phyloP scores from a whole-genome alignment of 345 rosid species.

The Murraya koenigii region DNA sequence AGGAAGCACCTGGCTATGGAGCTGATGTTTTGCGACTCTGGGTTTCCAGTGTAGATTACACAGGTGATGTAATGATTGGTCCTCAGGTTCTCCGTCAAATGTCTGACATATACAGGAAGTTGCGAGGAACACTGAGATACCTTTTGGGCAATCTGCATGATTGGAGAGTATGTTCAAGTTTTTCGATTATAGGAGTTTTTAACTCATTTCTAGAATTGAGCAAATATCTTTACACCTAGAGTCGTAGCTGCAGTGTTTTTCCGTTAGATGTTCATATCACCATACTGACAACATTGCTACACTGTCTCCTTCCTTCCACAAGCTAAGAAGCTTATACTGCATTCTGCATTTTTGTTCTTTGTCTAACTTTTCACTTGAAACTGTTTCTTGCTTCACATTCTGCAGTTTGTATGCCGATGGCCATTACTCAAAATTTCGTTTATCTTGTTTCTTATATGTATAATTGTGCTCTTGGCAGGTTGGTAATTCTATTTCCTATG shows the following conservation, averaged over 20 bases:
- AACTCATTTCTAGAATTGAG: not conserved
- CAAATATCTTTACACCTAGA: not conserved
- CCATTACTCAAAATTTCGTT: not conserved
- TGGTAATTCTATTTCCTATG: slow-evolving; percentile 64
- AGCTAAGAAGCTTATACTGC: slow-evolving; percentile 3
- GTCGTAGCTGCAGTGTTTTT: not conserved
- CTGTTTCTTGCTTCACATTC: not conserved
- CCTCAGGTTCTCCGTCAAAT: slow-evolving; percentile 83
- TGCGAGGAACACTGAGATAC: slow-evolving; percentile 88
- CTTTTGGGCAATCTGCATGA: slow-evolving; percentile 95
- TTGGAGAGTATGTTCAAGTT: slow-evolving; percentile 63
- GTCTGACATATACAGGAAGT: slow-evolving; percentile 88
- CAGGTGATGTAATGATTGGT: slow-evolving; percentile 81
- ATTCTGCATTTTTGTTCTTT: not conserved
- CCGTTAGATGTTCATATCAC: not conserved
- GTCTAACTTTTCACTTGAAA: not conserved
- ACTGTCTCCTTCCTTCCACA: not conserved
- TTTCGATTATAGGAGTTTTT: not conserved
- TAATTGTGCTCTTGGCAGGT: slow-evolving; percentile 47
- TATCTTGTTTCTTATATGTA: slow-evolving; percentile 2
- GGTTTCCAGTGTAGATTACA: slow-evolving; percentile 98
- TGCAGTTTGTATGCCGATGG: not conserved
- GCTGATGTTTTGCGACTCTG: slow-evolving; percentile 94
- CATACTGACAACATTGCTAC: not conserved
- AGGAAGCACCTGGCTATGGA: slow-evolving; percentile 94